Evolutionary conservation across 768 basidiomycete genomes (phyloP).

Genomic region (Panaeolus papilionaceus): DNA sequence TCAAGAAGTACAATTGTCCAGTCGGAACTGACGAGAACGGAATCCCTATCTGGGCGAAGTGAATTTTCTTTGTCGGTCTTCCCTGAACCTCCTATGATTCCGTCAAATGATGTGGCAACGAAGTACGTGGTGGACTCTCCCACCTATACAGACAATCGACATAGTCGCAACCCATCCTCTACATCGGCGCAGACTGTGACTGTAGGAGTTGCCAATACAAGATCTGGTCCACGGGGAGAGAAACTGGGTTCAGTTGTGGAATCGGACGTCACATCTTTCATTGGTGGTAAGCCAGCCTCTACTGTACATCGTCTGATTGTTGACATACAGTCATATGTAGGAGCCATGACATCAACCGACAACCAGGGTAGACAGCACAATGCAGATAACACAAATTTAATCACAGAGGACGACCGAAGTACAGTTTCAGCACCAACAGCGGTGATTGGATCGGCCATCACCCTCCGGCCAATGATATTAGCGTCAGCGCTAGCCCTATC

Average conservation of each 20-base stretch:
- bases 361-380: not conserved
- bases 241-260: conserved; percentile 53
- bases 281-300: conserved; percentile 46
- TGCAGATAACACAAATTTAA: not conserved
- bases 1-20: conserved; percentile 27
- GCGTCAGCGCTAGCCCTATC: conserved; percentile 23
- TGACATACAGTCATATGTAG: not conserved
- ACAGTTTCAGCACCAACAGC: conserved; percentile 17
- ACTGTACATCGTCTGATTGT: not conserved
- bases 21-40: conserved; percentile 29
- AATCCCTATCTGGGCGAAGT: conserved; percentile 44
- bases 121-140: conserved; percentile 15
- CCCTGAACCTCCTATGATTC: conserved; percentile 60
- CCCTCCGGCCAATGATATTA: conserved; percentile 35
- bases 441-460: conserved; percentile 17
- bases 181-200: not conserved
- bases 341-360: not conserved
- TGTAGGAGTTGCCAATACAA: not conserved
- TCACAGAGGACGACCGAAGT: not conserved
- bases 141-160: conserved; percentile 3
- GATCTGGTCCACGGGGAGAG: not conserved
- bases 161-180: not conserved
- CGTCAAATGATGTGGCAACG: conserved; percentile 14
- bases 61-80: conserved; percentile 79
- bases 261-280: conserved; percentile 80